Percentiles rank a stretch among this genome's conserved stretches.
These are phyloP conservation scores for Hibiscus mutabilis DNA, from an alignment of 345 rosid genomes.

Conservation along the genomic window DNA sequence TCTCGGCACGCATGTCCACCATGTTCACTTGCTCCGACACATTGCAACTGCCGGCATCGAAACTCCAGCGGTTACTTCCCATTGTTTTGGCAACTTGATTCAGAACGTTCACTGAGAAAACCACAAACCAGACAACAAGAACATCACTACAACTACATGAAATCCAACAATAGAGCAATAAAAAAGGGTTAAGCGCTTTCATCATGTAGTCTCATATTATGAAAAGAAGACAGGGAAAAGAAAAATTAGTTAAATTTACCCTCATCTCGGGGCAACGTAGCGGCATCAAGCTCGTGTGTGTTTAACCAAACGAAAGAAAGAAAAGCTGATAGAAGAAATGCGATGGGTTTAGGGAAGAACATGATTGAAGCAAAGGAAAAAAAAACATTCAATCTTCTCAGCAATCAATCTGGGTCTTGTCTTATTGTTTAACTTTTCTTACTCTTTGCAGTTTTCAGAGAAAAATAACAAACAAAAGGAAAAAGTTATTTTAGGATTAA, in stretches of 20 bases:
- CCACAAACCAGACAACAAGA: background rate
- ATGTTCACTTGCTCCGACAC: constrained; percentile 15
- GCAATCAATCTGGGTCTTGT: background rate
- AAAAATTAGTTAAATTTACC: background rate
- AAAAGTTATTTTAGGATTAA: background rate
- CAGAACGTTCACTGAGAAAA: constrained; percentile 40
- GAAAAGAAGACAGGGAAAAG: background rate
- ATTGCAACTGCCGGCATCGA: constrained; percentile 38
- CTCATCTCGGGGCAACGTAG: constrained; percentile 7
- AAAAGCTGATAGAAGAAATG: background rate
- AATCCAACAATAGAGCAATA: background rate
- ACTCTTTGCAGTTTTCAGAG: background rate
- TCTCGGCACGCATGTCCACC: constrained; percentile 13
- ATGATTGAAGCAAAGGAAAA: background rate
- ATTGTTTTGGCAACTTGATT: constrained; percentile 33
- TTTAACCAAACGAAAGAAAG: background rate
- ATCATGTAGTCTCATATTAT: background rate
- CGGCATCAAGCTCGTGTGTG: background rate
- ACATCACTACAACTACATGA: background rate
- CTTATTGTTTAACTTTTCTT: background rate
- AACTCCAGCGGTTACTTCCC: constrained; percentile 50
- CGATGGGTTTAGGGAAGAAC: background rate
- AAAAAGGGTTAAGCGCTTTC: background rate
- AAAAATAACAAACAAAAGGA: background rate
- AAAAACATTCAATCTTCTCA: background rate